These are phyloP conservation scores for Diaporthe eres DNA, from an alignment of 2,329 filamentous ascomycete genomes.

Conservation along the genomic window DNA sequence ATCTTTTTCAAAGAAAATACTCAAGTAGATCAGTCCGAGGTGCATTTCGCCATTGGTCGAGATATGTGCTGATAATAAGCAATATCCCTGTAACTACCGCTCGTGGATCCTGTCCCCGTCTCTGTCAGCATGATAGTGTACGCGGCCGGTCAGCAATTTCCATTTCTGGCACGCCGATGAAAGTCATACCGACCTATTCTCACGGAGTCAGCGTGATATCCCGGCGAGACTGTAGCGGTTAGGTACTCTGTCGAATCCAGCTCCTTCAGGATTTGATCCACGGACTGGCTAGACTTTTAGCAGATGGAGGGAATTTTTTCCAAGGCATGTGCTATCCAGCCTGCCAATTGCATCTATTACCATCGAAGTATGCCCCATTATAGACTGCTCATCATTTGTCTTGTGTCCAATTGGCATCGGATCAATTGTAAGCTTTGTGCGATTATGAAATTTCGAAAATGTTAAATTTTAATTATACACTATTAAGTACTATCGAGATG, in stretches of 20 bases:
- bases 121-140: background rate
- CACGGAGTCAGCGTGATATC: background rate
- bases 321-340: background rate
- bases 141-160: slow-evolving; percentile 5
- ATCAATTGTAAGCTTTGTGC: too few species aligned
- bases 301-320: background rate
- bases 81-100: background rate
- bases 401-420: too few species aligned
- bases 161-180: slow-evolving; percentile 1
- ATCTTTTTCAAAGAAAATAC: background rate
- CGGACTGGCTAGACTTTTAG: background rate
- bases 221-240: background rate
- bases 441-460: too few species aligned
- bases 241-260: background rate
- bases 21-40: background rate
- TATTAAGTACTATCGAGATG: too few species aligned
- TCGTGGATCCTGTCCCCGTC: background rate
- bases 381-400: too few species aligned
- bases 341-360: background rate
- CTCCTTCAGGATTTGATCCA: background rate
- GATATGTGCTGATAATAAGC: background rate
- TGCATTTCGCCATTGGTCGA: background rate
- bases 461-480: too few species aligned
- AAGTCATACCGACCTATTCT: background rate
- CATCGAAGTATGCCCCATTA: too few species aligned